Evolutionary conservation across 2,329 filamentous ascomycete species (phyloP), one percentile per base, ranked within the genome.

Genomic region (Eutypa lata): DNA sequence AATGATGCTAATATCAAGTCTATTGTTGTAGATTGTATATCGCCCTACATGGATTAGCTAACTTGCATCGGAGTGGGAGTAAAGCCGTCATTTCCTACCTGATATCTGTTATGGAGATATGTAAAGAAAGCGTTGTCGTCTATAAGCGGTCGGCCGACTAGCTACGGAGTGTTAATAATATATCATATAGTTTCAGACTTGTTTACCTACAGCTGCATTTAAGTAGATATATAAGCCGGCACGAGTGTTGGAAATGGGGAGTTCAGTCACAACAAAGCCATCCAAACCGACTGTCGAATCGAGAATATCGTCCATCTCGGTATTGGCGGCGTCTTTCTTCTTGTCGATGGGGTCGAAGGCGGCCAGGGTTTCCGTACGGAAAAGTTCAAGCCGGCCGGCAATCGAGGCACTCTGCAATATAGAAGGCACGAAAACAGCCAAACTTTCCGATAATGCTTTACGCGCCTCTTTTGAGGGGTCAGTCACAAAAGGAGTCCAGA

Each of bases 1-100:
- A 99, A 97, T 0, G 91, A 87, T 1, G 91, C 90, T 10, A 93
- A 81, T 42, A 97, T 88, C 2, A 97, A 77, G 62, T 97, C 91
- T 50, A 91, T 84, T 0, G 89, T 84, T 44, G 91, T 85, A 13
- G 83, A 80, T 68, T 93, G 88, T 42, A 89, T 80, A 62, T 96
- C 89, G 38, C 88, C 88, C 81, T 91, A 51, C 2, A 16, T 5
- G 10, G 26, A 49, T 77, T 45, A 76, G 69, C 50, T 54, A 24
- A 5, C 19, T 22, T 48, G 7, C 31, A 18, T n/a, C 10, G 11
- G 14, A 21, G 26, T 44, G 4, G 2, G 26, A n/a, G n/a, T 11
- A 21, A 19, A 14, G 33, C 5, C 7, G 16, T 18, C 19, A 19
- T 24, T 47, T 33, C 73, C 58, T 73, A 89, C 88, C 71, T 89